Evolutionary conservation across 2,329 filamentous ascomycete species (phyloP), one percentile per base, ranked within the genome.

Genomic region (Lasiodiplodia hormozganensis): DNA sequence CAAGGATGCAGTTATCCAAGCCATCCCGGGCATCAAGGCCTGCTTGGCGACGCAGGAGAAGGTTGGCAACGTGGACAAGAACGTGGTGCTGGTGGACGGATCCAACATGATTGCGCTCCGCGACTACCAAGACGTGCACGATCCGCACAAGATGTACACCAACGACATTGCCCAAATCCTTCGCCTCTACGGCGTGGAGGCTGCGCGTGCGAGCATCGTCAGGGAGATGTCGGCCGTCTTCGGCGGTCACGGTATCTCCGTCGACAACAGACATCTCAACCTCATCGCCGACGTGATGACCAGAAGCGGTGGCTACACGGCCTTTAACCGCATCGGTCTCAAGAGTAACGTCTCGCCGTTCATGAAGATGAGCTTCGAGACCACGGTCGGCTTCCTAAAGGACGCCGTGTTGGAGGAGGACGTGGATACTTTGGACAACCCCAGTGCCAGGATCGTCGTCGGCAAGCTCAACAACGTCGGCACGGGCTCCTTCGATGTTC

Each of bases 351-450:
- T 95, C 34, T 94, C 90, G 72, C 94, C 96, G 0, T 95, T 99
- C 74, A 95, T 96, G 82, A 98, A 98, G 86, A 98, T 98, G 95
- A 97, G 93, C 79, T 99, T 98, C 82, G 96, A 99, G 86, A 99
- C 96, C 4, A 99, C 96, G 2, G 87, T 98, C 49, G 90, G 92
- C 0, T 97, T 97, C 84, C 85, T 99, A 75, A 94, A 92, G 79
- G 96, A 98, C 77, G 94, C 96, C 1, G 91, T 97, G 31, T 84
- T 96, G 69, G 93, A 97, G 76, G 90, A 92, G 62, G 96, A 98
- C 79, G 93, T 89, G 86, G 96, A 99, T 79, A 92, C 96, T 75
- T 83, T 99, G 70, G 89, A 87, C 69, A 94, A 91, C 70, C 96
- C 96, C 0, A 96, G 92, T 79, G 90, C 92, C 71, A 88, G 95